Base-by-base conservation (phyloP, 208 protist species). In the Acanthamoeba healyi region DNA sequence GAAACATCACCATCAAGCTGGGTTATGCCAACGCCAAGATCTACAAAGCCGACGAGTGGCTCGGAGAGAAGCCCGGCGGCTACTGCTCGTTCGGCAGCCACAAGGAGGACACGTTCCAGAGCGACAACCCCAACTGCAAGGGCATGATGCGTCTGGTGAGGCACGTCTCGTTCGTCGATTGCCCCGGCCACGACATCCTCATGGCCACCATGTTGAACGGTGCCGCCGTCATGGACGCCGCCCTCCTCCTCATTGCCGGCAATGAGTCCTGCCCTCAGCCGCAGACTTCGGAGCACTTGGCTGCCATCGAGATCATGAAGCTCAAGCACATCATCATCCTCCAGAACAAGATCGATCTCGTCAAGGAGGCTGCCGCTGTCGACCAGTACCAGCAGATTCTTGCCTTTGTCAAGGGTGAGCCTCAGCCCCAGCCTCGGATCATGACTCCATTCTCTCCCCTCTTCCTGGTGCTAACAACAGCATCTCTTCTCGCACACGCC, bases 201-300 rank as follows among this genome's bases (percentile, higher is more conserved):
- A 99, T 99, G 99, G 99, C 99, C 36, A 99, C 99, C 70, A 99
- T 99, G 99, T 98, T 99, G 51, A 99, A 99, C 98, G 99, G 99
- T 92, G 99, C 99, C 32, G 99, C 99, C 94, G 99, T 99, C 95
- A 99, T 99, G 99, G 99, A 99, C 95, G 99, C 99, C 26, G 99
- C 99, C 15, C 95, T 99, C 49, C 97, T 99, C 44, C 98, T 99
- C 19, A 99, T 99, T 95, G 99, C 99, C 38, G 99, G 98, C 81
- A 99, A 99, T 96, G 99, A 99, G 95, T 56, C 94, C 24, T 97
- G 97, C 93, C 98, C 98, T n/a, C 98, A 98, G 94, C 97, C 97
- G 38, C 98, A 98, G 97, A 98, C 96, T 40, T 95, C 81, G 17
- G 99, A 99, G 97, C 99, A 99, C 95, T 97, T 99, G 29, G 99